Conservation (phyloP, 2,329 filamentous ascomycete genomes). For the Whalleya microplaca region DNA sequence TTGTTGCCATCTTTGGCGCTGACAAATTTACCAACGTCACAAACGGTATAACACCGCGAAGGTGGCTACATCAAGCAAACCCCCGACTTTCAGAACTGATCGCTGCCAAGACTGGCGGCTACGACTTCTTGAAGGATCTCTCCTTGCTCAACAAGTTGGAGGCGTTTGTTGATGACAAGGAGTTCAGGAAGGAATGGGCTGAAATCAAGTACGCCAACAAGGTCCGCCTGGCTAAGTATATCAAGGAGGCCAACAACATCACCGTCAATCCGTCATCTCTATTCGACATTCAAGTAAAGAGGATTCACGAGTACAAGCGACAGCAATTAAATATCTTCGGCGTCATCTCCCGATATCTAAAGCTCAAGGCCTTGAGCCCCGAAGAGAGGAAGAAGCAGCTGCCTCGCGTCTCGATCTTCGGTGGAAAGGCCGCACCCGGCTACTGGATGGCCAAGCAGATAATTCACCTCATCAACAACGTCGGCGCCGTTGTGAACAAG, state of each 20-base stretch:
- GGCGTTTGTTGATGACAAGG: conserved; percentile 79
- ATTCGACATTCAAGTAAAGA: conserved; percentile 98
- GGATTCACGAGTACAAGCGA: conserved; percentile 98
- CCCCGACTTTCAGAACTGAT: conserved; percentile 90
- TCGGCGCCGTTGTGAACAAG: conserved; percentile 87
- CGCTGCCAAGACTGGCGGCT: conserved; percentile 81
- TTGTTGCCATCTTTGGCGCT: conserved; percentile 89
- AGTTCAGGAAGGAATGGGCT: conserved; percentile 91
- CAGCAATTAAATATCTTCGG: conserved; percentile 99
- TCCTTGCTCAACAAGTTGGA: conserved; percentile 87
- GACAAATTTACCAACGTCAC: conserved; percentile 99
- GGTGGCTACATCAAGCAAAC: conserved; percentile 98
- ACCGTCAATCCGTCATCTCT: conserved; percentile 84
- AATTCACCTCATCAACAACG: conserved; percentile 94
- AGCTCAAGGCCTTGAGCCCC: conserved; percentile 81
- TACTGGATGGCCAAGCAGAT: conserved; percentile 99
- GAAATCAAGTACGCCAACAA: conserved; percentile 98
- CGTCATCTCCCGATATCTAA: conserved; percentile 91
- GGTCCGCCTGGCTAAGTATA: conserved; percentile 86
- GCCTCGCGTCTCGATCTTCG: conserved; percentile 93
- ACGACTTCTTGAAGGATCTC: conserved; percentile 88
- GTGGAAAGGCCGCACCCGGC: conserved; percentile 94
- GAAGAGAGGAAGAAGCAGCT: conserved; percentile 85
- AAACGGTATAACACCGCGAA: conserved; percentile 93
- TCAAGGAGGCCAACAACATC: conserved; percentile 79